A percentile compares a stretch with the other conserved stretches of the same genome.
Evolutionary conservation across 1,284 basidiomycete species (phyloP).

Genomic region (Hemileia vastatrix): DNA sequence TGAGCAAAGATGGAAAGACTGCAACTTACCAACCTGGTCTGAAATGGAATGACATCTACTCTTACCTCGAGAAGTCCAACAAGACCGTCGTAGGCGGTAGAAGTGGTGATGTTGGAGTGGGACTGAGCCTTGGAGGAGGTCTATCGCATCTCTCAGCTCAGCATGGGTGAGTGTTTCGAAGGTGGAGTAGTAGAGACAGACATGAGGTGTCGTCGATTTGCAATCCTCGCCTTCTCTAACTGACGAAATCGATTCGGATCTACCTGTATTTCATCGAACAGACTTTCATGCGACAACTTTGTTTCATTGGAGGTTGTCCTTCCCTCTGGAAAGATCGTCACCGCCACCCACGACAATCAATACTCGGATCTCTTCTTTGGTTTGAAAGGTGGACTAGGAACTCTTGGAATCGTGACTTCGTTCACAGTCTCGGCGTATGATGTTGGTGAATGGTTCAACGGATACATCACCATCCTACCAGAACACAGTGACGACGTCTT

Average conservation of each 20-base stretch:
- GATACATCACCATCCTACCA: constrained; percentile 14
- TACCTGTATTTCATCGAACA: too few relatives aligned
- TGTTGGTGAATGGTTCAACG: constrained; percentile 26
- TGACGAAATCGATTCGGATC: too few relatives aligned
- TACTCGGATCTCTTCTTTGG: constrained; percentile 23
- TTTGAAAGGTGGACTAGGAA: constrained; percentile 30
- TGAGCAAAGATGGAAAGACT: background rate
- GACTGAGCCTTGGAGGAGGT: constrained; percentile 30
- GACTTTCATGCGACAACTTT: constrained; percentile 25
- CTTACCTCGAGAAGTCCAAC: constrained; percentile 3
- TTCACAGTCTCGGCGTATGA: constrained; percentile 24
- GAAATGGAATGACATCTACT: constrained; percentile 28
- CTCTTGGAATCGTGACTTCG: constrained; percentile 28
- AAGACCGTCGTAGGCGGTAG: constrained; percentile 28
- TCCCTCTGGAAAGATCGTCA: constrained; percentile 19
- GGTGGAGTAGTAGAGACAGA: too few relatives aligned
- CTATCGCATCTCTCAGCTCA: constrained; percentile 25
- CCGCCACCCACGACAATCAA: constrained; percentile 3
- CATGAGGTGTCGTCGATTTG: too few relatives aligned
- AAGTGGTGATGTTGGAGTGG: constrained; percentile 27
- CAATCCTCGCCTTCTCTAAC: too few relatives aligned
- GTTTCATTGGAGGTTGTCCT: constrained; percentile 22
- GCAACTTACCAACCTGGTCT: constrained; percentile 25
- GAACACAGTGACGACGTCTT: constrained; percentile 8
- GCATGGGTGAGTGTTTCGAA: constrained; percentile 23